Conservation (phyloP, 768 basidiomycete genomes). For the Amanita subjunquillea region DNA sequence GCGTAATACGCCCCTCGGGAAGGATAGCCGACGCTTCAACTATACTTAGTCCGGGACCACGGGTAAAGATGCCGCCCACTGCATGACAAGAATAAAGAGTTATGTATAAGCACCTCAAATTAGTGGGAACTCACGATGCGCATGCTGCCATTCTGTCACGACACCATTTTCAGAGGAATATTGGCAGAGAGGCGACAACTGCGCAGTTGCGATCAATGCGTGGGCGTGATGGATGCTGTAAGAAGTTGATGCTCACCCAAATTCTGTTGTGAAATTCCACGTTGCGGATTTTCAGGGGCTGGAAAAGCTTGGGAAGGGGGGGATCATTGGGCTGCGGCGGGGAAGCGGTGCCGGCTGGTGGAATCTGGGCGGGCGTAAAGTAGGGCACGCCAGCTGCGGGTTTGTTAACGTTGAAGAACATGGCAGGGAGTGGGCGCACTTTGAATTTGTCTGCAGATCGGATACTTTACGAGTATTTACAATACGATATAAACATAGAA, state of each 20-base stretch:
- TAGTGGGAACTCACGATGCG: slow-evolving; percentile 41
- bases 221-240: not conserved
- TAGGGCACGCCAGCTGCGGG: slow-evolving; percentile 1
- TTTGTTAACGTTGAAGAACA: not conserved
- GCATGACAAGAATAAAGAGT: slow-evolving; percentile 2
- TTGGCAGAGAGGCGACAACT: slow-evolving; percentile 51
- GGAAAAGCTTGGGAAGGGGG: slow-evolving; percentile 27
- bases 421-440: not conserved
- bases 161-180: slow-evolving; percentile 47
- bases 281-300: slow-evolving; percentile 44
- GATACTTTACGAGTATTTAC: too few species aligned
- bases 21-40: slow-evolving; percentile 61
- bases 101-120: slow-evolving; percentile 12
- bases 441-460: too few species aligned
- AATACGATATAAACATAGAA: too few species aligned
- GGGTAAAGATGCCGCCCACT: slow-evolving; percentile 42
- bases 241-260: slow-evolving; percentile 24
- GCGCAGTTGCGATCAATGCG: not conserved
- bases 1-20: slow-evolving; percentile 54
- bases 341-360: slow-evolving; percentile 3
- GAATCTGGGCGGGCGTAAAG: slow-evolving; percentile 1
- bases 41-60: slow-evolving; percentile 45
- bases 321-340: not conserved
- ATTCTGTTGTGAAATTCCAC: slow-evolving; percentile 46
- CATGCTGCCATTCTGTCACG: slow-evolving; percentile 45